Conservation (phyloP, 345 rosid species). For the Hibiscus mutabilis region DNA sequence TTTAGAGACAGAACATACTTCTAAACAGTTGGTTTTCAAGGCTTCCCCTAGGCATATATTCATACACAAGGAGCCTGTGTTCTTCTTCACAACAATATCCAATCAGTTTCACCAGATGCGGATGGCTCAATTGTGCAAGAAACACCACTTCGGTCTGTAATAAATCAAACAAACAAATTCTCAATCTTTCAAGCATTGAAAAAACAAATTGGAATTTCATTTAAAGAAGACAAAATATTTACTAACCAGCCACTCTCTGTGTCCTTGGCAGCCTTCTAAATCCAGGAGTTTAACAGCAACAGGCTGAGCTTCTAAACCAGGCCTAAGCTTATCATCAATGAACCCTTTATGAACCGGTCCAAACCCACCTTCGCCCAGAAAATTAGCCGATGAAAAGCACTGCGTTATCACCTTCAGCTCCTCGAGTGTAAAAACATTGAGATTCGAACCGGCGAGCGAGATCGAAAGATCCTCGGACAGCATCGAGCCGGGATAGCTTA, state of each 20-base stretch:
- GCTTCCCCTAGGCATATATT: slow-evolving; percentile 94
- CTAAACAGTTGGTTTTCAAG: slow-evolving; percentile 81
- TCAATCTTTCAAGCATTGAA: background rate
- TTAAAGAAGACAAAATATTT: background rate
- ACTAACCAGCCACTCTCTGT: slow-evolving; percentile 88
- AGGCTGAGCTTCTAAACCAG: slow-evolving; percentile 75
- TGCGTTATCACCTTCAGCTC: slow-evolving; percentile 80
- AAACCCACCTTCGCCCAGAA: slow-evolving; percentile 87
- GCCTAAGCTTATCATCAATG: slow-evolving; percentile 76
- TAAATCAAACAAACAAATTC: background rate
- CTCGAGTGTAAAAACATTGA: slow-evolving; percentile 50
- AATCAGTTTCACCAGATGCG: slow-evolving; percentile 73
- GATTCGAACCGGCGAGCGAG: slow-evolving; percentile 73
- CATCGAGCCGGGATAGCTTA: slow-evolving; percentile 60
- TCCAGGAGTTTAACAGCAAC: slow-evolving; percentile 83
- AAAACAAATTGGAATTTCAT: background rate
- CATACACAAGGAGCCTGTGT: slow-evolving; percentile 72
- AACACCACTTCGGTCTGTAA: slow-evolving; percentile 77
- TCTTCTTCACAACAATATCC: slow-evolving; percentile 93
- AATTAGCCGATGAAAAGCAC: slow-evolving; percentile 56
- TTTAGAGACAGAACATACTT: slow-evolving; percentile 36
- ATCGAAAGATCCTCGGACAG: slow-evolving; percentile 65
- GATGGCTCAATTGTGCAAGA: slow-evolving; percentile 72
- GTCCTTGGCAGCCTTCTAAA: slow-evolving; percentile 84
- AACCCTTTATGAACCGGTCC: slow-evolving; percentile 89